A percentile compares a stretch with the other conserved stretches of the same genome.
These are phyloP conservation scores for Fusarium newnesense DNA, from an alignment of 2,329 filamentous ascomycete genomes.

Conservation along the genomic window DNA sequence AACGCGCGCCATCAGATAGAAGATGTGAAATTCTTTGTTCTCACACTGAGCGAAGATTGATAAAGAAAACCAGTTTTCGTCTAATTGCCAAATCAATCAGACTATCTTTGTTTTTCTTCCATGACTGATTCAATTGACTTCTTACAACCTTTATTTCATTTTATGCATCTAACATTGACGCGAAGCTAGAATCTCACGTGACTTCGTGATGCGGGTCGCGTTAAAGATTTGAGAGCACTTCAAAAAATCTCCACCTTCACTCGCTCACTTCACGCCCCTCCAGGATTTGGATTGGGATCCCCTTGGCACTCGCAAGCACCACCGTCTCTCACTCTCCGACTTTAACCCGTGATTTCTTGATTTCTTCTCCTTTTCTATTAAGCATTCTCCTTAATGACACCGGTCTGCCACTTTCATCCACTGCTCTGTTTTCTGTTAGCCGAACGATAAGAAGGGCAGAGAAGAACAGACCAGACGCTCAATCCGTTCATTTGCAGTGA, in stretches of 20 bases:
- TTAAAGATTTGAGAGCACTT: slow-evolving; percentile 18
- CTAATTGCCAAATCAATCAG: neutral
- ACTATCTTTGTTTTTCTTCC: neutral
- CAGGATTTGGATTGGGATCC: slow-evolving; percentile 7
- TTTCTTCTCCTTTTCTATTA: neutral
- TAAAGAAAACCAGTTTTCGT: neutral
- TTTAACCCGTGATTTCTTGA: neutral
- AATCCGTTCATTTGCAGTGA: slow-evolving; percentile 1
- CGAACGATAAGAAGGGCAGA: slow-evolving; percentile 15
- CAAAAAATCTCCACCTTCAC: slow-evolving; percentile 24
- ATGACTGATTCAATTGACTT: neutral
- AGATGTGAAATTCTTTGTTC: slow-evolving; percentile 19
- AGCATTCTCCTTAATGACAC: neutral
- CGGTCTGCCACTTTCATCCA: slow-evolving; percentile 19
- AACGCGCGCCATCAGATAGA: neutral
- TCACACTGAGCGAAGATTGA: neutral
- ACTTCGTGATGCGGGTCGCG: slow-evolving; percentile 41
- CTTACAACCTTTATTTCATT: neutral
- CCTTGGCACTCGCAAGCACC: slow-evolving; percentile 11
- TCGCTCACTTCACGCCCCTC: slow-evolving; percentile 21
- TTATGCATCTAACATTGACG: neutral
- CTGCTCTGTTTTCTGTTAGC: slow-evolving; percentile 22
- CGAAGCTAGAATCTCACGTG: slow-evolving; percentile 31
- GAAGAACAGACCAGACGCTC: slow-evolving; percentile 10
- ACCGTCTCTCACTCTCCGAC: neutral